phyloP scores from a whole-genome alignment of 2,329 filamentous ascomycete species.

The Neonectria punicea region DNA sequence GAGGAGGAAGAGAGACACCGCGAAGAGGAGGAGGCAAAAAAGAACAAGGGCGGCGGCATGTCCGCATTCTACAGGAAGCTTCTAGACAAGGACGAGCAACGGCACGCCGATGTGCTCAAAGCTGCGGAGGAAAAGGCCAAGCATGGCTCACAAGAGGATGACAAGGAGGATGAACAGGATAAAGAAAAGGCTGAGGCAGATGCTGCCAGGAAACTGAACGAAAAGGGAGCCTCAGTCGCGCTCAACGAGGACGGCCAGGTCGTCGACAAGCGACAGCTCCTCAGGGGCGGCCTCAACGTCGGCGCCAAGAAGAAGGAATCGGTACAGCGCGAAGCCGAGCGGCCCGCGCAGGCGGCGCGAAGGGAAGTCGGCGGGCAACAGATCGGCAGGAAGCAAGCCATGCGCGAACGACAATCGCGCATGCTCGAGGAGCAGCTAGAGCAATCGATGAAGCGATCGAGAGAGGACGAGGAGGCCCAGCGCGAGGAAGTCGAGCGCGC shows the following conservation, averaged over 20 bases:
- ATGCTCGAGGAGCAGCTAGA: conserved; percentile 85
- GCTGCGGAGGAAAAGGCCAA: conserved; percentile 69
- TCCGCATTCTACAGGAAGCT: conserved; percentile 81
- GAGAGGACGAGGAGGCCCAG: conserved; percentile 75
- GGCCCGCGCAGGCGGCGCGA: conserved; percentile 43
- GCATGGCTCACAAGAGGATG: conserved; percentile 48
- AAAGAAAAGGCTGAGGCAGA: conserved; percentile 71
- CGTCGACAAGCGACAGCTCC: conserved; percentile 83
- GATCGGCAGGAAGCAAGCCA: conserved; percentile 68
- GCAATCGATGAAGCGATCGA: conserved; percentile 75
- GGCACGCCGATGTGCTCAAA: conserved; percentile 75
- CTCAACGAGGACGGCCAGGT: conserved; percentile 87
- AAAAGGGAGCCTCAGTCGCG: conserved; percentile 68
- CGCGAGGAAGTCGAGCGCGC: conserved; percentile 70
- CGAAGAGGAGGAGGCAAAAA: conserved; percentile 72
- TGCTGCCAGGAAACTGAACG: conserved; percentile 73
- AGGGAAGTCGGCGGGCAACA: conserved; percentile 54
- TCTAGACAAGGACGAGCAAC: conserved; percentile 75
- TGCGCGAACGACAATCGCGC: conserved; percentile 78
- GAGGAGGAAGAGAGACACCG: conserved; percentile 77
- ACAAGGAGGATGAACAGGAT: conserved; percentile 56
- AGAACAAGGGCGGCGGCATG: conserved; percentile 76
- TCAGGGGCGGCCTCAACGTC: conserved; percentile 80
- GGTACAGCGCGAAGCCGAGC: conserved; percentile 37
- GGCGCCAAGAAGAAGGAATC: conserved; percentile 68